Base-by-base conservation (phyloP, 371 early-diverging fungal genomes). In the Mortierella sp. region DNA sequence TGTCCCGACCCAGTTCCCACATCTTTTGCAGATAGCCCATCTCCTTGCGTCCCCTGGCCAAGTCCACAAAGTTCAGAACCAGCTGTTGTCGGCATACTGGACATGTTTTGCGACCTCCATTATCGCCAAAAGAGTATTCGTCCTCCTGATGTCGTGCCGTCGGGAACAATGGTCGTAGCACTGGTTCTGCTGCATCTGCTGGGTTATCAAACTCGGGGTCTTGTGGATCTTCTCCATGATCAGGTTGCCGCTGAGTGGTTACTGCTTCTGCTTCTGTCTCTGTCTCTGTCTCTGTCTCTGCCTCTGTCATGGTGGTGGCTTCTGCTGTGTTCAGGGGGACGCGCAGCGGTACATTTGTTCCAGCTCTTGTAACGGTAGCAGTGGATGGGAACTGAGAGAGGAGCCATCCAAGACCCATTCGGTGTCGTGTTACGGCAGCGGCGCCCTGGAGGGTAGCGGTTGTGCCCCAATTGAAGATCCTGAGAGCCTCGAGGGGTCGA, bases 41-140 rank as follows among this genome's bases (percentile, higher is more conserved):
- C 47, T 76, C 69, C 39, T 60, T 57, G 3, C 77, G 77, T 0
- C 77, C 77, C 46, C 54, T 60, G 6, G 68, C 67, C 40, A 76
- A 54, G n/a, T 76, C 77, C 34, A 76, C 62, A 62, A 76, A 76
- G 43, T 76, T 68, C 50, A 76, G 57, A 1, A 69, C 54, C 37
- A 76, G 48, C n/a, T 64, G 68, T 29, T 76, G 77, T 31, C 77
- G 69, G 31, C 77, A 76, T 10, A 69, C 77, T 0, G 77, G 77
- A 21, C 77, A 76, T 1, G 77, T 76, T 44, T 76, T 63, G 34
- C 69, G 69, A 8, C 77, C 69, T 2, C 65, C 77, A 29, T 76
- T 69, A 2, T 40, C 1, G 63, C 39, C 13, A 27, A 24, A 39
- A 29, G 28, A 28, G 28, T 69, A 68, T 25, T 28, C 28, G 19